Evolutionary conservation across 352 stramenopile species (phyloP).

Genomic region (Peronosclerospora sorghi): DNA sequence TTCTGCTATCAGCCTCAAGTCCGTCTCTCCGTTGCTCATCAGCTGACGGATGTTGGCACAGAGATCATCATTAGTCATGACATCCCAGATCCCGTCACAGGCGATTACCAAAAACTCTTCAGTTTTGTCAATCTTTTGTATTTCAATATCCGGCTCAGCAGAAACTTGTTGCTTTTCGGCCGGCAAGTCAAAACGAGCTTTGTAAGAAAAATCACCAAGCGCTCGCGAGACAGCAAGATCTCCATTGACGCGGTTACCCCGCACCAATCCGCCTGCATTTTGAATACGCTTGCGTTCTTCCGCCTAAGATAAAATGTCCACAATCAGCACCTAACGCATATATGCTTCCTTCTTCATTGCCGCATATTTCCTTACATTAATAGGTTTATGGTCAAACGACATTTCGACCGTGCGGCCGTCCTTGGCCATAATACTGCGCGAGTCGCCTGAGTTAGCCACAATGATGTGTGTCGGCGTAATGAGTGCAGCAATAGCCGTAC

Average conservation of each 20-base stretch:
- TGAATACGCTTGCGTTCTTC: conserved; percentile 58
- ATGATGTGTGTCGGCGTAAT: conserved; percentile 63
- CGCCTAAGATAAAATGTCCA: conserved; percentile 19
- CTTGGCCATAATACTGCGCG: conserved; percentile 61
- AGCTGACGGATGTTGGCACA: conserved; percentile 77
- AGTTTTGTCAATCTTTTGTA: conserved; percentile 60
- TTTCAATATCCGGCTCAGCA: conserved; percentile 81
- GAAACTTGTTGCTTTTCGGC: conserved; percentile 76
- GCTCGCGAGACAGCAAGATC: conserved; percentile 73
- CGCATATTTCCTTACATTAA: conserved; percentile 45
- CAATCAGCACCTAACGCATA: neutral
- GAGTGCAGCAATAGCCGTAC: conserved; percentile 64
- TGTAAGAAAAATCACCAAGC: conserved; percentile 77
- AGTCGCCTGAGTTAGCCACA: conserved; percentile 74
- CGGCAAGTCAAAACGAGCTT: conserved; percentile 40
- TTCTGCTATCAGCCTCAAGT: conserved; percentile 68
- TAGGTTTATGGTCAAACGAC: conserved; percentile 88
- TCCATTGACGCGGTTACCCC: conserved; percentile 72
- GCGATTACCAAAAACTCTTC: conserved; percentile 87
- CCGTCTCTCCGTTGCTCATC: conserved; percentile 51
- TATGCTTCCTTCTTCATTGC: no score
- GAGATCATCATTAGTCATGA: conserved; percentile 86
- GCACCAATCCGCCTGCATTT: conserved; percentile 55
- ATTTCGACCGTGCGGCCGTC: conserved; percentile 59
- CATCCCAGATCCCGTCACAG: conserved; percentile 91